Base-by-base conservation (phyloP, 108 stramenopile genomes). In the Pseudonitzschia delicatissima region DNA sequence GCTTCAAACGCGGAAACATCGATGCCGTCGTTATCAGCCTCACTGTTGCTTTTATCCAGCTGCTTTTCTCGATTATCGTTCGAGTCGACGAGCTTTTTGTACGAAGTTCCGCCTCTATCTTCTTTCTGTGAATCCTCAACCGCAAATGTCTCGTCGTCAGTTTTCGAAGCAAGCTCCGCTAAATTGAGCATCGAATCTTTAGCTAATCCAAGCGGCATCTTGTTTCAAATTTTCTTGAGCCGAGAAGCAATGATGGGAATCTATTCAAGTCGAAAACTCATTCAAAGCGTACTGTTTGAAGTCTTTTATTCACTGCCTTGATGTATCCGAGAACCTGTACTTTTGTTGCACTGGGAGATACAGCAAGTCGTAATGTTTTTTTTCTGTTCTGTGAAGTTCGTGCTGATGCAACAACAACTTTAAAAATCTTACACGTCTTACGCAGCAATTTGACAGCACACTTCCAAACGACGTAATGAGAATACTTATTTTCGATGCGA, bases 171-270 rank as follows among this genome's bases (percentile, higher is more conserved):
- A 52, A 81, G 31, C 29, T 67, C 64, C 31, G 74, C 68, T 58
- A 81, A 65, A 49, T 81, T 72, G 45, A 77, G 65, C 66, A 81
- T 81, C 36, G 80, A 81, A 57, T 81, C 80, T 52, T 66, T 76
- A 13, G 80, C 75, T 13, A 80, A 47, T 49, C 80, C 80, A 33
- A 81, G 45, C 49, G 80, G 55, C 80, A 81, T 81, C 69, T n/a
- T 80, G 62, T 15, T 48, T 55, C 53, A 25, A 51, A 44, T 44
- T 44, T 44, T 6, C 4, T 13, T n/a, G n/a, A n/a, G n/a, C n/a
- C n/a, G 13, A 44, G n/a, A n/a, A n/a, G n/a, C n/a, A n/a, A n/a
- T n/a, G n/a, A n/a, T n/a, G n/a, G n/a, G n/a, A n/a, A n/a, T n/a
- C n/a, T n/a, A n/a, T n/a, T n/a, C n/a, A n/a, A n/a, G n/a, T n/a